Conservation (phyloP, 371 early-diverging fungal species). For the Lichtheimia hyalospora region DNA sequence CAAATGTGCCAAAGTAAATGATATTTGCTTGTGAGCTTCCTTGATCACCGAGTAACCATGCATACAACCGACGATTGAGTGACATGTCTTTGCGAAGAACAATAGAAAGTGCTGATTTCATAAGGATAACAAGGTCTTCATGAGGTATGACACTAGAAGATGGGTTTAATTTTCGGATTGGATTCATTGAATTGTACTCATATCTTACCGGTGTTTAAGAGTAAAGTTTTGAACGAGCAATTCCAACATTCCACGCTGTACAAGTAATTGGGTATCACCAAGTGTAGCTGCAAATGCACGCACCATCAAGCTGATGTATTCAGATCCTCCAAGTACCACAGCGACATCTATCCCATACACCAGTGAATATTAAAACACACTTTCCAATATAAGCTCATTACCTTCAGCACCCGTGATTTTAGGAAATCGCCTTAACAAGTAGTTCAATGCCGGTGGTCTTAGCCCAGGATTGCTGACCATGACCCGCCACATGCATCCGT, state of each 20-base stretch:
- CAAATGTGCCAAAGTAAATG: constrained; percentile 35
- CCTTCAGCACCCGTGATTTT: constrained; percentile 67
- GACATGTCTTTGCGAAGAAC: constrained; percentile 94
- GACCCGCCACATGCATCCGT: constrained; percentile 78
- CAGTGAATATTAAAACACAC: neutral
- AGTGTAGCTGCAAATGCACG: constrained; percentile 77
- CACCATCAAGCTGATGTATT: constrained; percentile 71
- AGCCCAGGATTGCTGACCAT: constrained; percentile 71
- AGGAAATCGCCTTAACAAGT: constrained; percentile 75
- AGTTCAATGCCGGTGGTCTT: constrained; percentile 76
- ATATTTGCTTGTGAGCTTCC: constrained; percentile 30
- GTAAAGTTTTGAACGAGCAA: constrained; percentile 80
- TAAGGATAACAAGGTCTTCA: constrained; percentile 65
- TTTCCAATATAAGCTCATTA: constrained; percentile 8
- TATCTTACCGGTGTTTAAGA: constrained; percentile 56
- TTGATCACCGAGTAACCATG: constrained; percentile 77
- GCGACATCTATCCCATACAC: constrained; percentile 53
- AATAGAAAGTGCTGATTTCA: constrained; percentile 72
- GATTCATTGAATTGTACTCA: neutral
- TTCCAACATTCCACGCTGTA: constrained; percentile 85
- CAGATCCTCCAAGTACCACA: constrained; percentile 60
- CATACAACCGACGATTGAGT: constrained; percentile 85
- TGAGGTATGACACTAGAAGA: constrained; percentile 37
- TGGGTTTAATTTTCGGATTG: no score
- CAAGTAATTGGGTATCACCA: constrained; percentile 73